A percentile compares a stretch with the other conserved stretches of the same genome.
Evolutionary conservation across 441 rosid genomes (phyloP).

Genomic region (Breynia disticha): DNA sequence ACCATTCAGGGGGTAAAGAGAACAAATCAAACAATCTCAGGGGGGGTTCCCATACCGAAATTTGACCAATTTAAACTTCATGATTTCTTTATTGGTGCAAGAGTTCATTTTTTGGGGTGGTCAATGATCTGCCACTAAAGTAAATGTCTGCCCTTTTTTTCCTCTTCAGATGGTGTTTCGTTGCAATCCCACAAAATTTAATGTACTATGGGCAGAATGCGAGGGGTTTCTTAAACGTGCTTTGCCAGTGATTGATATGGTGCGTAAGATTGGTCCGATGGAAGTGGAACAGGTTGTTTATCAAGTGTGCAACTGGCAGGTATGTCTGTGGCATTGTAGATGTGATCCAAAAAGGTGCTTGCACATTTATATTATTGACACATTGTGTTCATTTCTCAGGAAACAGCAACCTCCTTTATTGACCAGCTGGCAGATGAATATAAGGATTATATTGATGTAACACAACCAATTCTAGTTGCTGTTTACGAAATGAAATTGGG

Average conservation of each 20-base stretch:
- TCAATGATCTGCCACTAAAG: no score
- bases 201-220: constrained; percentile 53
- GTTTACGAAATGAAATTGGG: constrained; percentile 91
- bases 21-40: no score
- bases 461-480: constrained; percentile 92
- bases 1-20: no score
- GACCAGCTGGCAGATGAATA: constrained; percentile 59
- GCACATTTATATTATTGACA: constrained; percentile 4
- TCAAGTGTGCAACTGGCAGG: constrained; percentile 83
- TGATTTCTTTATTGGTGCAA: no score
- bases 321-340: constrained; percentile 15
- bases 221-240: constrained; percentile 50
- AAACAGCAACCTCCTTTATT: constrained; percentile 60
- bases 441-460: constrained; percentile 58
- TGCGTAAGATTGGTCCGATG: constrained; percentile 27
- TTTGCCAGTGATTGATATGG: constrained; percentile 32
- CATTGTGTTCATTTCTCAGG: constrained; percentile 33
- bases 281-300: constrained; percentile 45
- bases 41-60: no score
- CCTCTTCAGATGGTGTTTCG: constrained; percentile 71
- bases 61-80: no score
- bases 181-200: constrained; percentile 57
- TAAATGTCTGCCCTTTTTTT: neutral
- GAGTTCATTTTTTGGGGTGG: no score
- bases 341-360: neutral